These are phyloP conservation scores for Leccinum colubrinum DNA, from an alignment of 1,284 basidiomycete species.

Conservation along the genomic window DNA sequence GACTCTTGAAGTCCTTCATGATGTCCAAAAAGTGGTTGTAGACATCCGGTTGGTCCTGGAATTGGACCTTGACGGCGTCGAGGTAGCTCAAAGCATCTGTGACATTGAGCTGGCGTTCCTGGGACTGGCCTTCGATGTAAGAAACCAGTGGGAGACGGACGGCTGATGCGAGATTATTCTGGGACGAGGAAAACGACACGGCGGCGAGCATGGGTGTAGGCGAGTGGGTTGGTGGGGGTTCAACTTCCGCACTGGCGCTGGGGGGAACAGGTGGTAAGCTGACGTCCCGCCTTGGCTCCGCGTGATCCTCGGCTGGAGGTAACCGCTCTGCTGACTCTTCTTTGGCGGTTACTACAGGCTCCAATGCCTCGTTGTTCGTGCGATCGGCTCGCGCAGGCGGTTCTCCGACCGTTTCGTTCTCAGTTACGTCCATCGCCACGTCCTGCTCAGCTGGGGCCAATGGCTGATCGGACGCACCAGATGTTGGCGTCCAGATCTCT, in stretches of 20 bases:
- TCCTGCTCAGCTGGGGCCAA: constrained; percentile 23
- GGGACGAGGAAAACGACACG: neutral
- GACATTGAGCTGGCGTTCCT: constrained; percentile 63
- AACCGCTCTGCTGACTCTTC: constrained; percentile 9
- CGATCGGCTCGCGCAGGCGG: constrained; percentile 14
- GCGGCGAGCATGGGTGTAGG: constrained; percentile 12
- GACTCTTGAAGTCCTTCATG: constrained; percentile 98
- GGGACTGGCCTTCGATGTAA: constrained; percentile 24
- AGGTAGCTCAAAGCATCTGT: constrained; percentile 94
- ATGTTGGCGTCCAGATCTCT: constrained; percentile 2
- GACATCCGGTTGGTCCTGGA: constrained; percentile 84
- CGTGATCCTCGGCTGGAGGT: constrained; percentile 10
- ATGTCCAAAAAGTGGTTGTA: constrained; percentile 96
- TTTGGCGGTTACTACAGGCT: constrained; percentile 1
- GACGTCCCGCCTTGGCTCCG: constrained; percentile 10
- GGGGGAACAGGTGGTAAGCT: constrained; percentile 22
- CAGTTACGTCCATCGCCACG: constrained; percentile 24
- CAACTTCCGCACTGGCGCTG: neutral
- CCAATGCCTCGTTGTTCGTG: constrained; percentile 3
- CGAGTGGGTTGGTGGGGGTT: constrained; percentile 12
- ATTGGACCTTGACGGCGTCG: constrained; percentile 90
- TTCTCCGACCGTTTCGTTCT: constrained; percentile 20
- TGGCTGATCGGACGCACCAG: constrained; percentile 23
- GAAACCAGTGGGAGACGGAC: constrained; percentile 22
- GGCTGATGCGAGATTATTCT: neutral